Conservation (phyloP, 2,329 filamentous ascomycete genomes). For the Blastomyces parvus region DNA sequence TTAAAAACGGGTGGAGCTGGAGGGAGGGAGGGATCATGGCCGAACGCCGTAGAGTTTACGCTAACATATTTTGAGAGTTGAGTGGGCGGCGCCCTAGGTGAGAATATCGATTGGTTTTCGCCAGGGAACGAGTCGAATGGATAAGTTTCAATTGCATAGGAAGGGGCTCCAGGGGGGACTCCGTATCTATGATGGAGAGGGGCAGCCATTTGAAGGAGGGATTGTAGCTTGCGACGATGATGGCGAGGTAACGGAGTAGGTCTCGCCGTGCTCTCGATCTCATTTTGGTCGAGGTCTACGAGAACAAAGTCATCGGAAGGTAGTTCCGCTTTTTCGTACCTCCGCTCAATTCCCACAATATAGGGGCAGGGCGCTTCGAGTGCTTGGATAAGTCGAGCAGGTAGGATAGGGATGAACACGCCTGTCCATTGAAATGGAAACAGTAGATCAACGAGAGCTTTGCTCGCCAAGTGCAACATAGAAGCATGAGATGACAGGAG, state of each 20-base stretch:
- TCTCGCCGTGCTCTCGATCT: conserved; percentile 71
- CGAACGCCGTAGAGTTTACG: conserved; percentile 82
- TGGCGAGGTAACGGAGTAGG: conserved; percentile 77
- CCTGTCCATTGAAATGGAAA: conserved; percentile 91
- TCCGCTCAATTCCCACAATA: conserved; percentile 88
- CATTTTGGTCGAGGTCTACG: conserved; percentile 85
- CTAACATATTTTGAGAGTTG: conserved; percentile 77
- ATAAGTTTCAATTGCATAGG: conserved; percentile 86
- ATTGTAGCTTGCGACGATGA: conserved; percentile 78
- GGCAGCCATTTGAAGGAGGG: conserved; percentile 78
- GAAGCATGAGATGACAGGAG: conserved; percentile 89
- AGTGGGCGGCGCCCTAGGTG: conserved; percentile 57
- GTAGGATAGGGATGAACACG: conserved; percentile 86
- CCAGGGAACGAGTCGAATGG: conserved; percentile 84
- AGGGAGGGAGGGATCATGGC: conserved; percentile 47
- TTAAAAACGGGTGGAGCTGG: conserved; percentile 70
- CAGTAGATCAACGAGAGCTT: conserved; percentile 73
- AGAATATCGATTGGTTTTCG: conserved; percentile 74
- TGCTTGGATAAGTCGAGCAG: conserved; percentile 76
- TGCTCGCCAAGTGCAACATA: conserved; percentile 88
- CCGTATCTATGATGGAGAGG: conserved; percentile 82
- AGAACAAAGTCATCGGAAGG: conserved; percentile 94
- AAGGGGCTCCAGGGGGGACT: conserved; percentile 76
- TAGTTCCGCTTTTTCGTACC: conserved; percentile 56
- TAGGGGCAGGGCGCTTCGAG: conserved; percentile 94